Conservation (phyloP, 2,329 filamentous ascomycete species). For the Rhinocladiella mackenziei region DNA sequence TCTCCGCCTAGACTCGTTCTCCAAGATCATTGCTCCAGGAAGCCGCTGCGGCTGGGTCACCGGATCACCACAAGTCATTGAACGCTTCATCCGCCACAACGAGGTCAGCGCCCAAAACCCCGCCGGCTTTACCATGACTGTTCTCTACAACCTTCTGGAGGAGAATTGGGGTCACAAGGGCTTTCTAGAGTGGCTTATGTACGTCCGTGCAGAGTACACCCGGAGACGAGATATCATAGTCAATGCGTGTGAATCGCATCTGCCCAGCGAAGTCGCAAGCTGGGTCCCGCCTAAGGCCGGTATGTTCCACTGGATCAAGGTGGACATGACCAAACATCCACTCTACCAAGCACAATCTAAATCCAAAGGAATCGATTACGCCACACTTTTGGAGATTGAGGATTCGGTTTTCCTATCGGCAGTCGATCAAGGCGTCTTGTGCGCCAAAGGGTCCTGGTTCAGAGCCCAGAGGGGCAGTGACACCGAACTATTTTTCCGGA, state of each 20-base stretch:
- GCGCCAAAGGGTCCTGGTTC: constrained; percentile 90
- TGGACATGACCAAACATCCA: constrained; percentile 47
- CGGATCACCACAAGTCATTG: constrained; percentile 75
- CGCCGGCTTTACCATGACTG: constrained; percentile 75
- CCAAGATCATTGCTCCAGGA: constrained; percentile 82
- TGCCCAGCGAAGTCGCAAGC: constrained; percentile 69
- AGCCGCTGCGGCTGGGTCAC: constrained; percentile 85
- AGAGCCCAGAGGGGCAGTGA: constrained; percentile 61
- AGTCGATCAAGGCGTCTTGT: constrained; percentile 71
- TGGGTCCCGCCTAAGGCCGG: constrained; percentile 80
- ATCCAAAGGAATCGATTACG: constrained; percentile 30
- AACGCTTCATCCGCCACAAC: constrained; percentile 75
- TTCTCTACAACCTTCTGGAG: constrained; percentile 85
- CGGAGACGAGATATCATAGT: constrained; percentile 71
- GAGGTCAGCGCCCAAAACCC: constrained; percentile 84
- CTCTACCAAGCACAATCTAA: constrained; percentile 8
- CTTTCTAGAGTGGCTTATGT: constrained; percentile 84
- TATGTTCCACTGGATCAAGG: constrained; percentile 70
- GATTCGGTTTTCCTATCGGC: constrained; percentile 77
- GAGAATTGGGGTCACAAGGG: constrained; percentile 91
- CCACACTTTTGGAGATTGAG: constrained; percentile 58
- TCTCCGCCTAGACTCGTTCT: constrained; percentile 87
- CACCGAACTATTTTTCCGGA: constrained; percentile 75
- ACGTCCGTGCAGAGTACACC: constrained; percentile 76
- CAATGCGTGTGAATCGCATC: constrained; percentile 70